These are phyloP conservation scores for Stevia rebaudiana DNA, from an alignment of 140 eudicot species.

Conservation along the genomic window DNA sequence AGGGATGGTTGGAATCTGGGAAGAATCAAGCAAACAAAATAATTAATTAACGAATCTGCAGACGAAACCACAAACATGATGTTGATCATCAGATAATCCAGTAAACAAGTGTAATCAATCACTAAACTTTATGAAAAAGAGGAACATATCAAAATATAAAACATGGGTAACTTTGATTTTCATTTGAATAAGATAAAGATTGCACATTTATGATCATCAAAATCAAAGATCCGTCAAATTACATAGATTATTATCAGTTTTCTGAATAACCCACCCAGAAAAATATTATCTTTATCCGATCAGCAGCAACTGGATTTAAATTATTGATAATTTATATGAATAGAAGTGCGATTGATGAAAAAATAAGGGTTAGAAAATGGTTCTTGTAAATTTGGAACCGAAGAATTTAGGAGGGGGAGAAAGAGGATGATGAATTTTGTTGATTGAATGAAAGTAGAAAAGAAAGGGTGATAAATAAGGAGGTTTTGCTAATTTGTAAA, in stretches of 20 bases:
- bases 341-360: constrained; percentile 21
- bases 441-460: constrained; percentile 18
- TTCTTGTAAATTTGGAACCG: neutral
- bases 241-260: constrained; percentile 21
- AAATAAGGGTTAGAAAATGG: neutral
- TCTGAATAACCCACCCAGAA: constrained; percentile 24
- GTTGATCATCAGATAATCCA: constrained; percentile 24
- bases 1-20: constrained; percentile 19
- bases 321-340: constrained; percentile 5
- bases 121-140: constrained; percentile 5
- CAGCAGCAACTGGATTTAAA: constrained; percentile 11
- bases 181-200: constrained; percentile 22
- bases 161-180: constrained; percentile 19
- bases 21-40: constrained; percentile 8
- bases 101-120: constrained; percentile 20
- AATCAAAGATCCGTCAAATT: constrained; percentile 45
- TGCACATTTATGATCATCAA: constrained; percentile 45
- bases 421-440: neutral
- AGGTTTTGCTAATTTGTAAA: constrained; percentile 12
- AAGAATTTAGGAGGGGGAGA: constrained; percentile 20
- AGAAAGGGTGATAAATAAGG: constrained; percentile 27
- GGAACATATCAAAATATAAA: neutral
- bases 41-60: constrained; percentile 11
- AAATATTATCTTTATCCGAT: constrained; percentile 19
- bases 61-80: constrained; percentile 19